Percentiles rank a stretch among this genome's conserved stretches.
phyloP scores from a whole-genome alignment of 164 flowering plant species.

The Tinospora cordifolia region DNA sequence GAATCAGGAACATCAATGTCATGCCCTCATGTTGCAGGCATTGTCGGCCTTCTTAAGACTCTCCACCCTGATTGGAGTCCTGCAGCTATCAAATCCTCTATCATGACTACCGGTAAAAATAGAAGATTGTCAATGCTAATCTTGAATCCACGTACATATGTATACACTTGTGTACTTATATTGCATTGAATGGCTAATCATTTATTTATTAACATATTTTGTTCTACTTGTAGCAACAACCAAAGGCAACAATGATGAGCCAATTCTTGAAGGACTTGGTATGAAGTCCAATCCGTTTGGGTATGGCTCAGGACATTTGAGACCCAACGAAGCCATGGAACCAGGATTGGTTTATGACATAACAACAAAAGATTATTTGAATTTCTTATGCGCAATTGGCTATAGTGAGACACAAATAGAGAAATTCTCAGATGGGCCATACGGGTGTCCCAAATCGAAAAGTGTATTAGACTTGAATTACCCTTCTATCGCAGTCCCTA shows the following conservation, averaged over 20 bases:
- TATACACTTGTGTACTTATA: no score
- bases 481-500: conserved; percentile 48
- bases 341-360: conserved; percentile 68
- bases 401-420: conserved; percentile 8
- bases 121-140: no score
- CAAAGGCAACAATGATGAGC: conserved; percentile 26
- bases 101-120: conserved; percentile 29
- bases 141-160: no score
- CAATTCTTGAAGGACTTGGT: conserved; percentile 21
- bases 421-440: conserved; percentile 1
- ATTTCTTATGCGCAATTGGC: conserved; percentile 47
- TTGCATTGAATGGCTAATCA: no score
- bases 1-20: conserved; percentile 34
- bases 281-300: conserved; percentile 32
- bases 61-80: conserved; percentile 29
- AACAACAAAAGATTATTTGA: conserved; percentile 31
- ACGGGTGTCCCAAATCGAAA: conserved; percentile 11
- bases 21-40: conserved; percentile 30
- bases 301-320: conserved; percentile 45
- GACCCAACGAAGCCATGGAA: conserved; percentile 44
- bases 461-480: conserved; percentile 40
- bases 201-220: conserved; percentile 2
- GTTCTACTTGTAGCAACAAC: conserved; percentile 27
- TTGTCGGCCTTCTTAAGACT: conserved; percentile 25
- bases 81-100: conserved; percentile 26